These are phyloP conservation scores for Ceratocystis variospora DNA, from an alignment of 2,329 filamentous ascomycete genomes.

Conservation along the genomic window DNA sequence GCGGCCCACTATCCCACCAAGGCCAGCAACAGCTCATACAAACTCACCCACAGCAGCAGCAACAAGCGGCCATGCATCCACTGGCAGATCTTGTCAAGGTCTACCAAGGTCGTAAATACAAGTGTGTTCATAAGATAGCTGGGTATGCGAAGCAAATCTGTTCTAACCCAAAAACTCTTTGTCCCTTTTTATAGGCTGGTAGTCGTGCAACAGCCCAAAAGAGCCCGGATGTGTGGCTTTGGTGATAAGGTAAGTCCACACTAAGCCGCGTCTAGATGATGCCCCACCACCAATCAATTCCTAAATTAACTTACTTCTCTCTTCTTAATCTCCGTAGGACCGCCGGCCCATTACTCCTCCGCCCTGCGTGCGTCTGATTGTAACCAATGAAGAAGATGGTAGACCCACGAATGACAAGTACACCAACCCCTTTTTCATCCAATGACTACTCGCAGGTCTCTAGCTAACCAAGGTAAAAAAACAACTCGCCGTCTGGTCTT, in stretches of 20 bases:
- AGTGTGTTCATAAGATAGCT: conserved; percentile 8
- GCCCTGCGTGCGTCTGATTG: conserved; percentile 73
- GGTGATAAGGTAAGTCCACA: conserved; percentile 67
- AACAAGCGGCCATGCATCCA: conserved; percentile 3
- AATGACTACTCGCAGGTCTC: no score
- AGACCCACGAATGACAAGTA: conserved; percentile 29
- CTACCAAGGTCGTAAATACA: conserved; percentile 16
- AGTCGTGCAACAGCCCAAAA: conserved; percentile 79
- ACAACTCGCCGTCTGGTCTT: not conserved
- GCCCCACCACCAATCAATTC: not conserved
- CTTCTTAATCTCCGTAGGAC: conserved; percentile 43
- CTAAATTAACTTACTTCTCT: not conserved
- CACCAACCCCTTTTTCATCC: not conserved
- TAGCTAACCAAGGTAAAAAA: not conserved
- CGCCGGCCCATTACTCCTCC: conserved; percentile 91
- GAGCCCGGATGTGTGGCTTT: conserved; percentile 97
- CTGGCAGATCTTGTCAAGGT: conserved; percentile 13
- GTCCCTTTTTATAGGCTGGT: conserved; percentile 39
- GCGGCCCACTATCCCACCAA: not conserved
- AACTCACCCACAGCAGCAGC: not conserved
- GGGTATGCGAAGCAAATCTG: not conserved
- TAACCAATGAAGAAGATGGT: conserved; percentile 59
- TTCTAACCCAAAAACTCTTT: not conserved
- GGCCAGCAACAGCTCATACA: conserved; percentile 4
- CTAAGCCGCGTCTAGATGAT: not conserved